phyloP scores from a whole-genome alignment of 169 alveolate genomes.

The Plasmodium reichenowi region DNA sequence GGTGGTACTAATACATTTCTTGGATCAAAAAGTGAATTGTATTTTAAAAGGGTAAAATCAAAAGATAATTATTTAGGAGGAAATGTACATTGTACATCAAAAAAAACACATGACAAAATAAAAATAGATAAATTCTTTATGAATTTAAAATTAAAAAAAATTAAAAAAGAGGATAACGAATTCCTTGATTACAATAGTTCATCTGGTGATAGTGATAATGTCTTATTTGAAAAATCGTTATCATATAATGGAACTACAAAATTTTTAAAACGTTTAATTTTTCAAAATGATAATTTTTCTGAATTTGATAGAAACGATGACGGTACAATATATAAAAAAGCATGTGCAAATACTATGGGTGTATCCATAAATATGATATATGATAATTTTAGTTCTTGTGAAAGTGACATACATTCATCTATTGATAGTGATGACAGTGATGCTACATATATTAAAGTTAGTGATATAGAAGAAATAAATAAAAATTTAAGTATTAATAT shows the following conservation, averaged over 20 bases:
- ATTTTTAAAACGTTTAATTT: conserved; percentile 8
- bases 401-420: conserved; percentile 54
- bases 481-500: conserved; percentile 51
- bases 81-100: conserved; percentile 10
- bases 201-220: conserved; percentile 61
- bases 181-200: conserved; percentile 59
- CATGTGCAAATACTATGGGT: conserved; percentile 7
- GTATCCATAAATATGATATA: conserved; percentile 14
- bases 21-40: conserved; percentile 51
- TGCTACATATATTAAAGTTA: conserved; percentile 44
- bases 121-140: conserved; percentile 56
- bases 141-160: conserved; percentile 60
- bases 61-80: conserved; percentile 15
- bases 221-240: conserved; percentile 43
- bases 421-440: conserved; percentile 72
- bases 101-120: conserved; percentile 30
- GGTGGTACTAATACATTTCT: conserved; percentile 38
- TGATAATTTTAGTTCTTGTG: conserved; percentile 63
- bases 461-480: conserved; percentile 60
- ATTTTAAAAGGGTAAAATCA: conserved; percentile 29
- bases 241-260: conserved; percentile 11
- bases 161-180: conserved; percentile 39
- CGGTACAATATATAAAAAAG: neutral
- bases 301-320: conserved; percentile 18
- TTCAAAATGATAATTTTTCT: conserved; percentile 31